These are phyloP conservation scores for Talinum fruticosum DNA, from an alignment of 148 eudicot genomes.

Conservation along the genomic window DNA sequence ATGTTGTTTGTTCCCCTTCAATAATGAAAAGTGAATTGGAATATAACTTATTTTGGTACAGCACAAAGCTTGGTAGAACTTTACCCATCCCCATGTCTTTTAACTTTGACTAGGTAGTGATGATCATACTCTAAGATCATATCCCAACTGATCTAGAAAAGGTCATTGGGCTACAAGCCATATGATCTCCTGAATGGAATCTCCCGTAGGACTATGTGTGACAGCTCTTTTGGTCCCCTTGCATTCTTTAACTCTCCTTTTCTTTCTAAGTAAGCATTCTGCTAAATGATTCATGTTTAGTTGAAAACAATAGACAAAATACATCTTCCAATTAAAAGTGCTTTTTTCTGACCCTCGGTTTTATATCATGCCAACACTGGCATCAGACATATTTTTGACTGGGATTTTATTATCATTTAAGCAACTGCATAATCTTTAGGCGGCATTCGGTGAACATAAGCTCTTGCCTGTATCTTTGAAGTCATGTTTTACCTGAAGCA, in stretches of 20 bases:
- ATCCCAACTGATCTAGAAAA: slow-evolving; percentile 2
- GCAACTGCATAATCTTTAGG: neutral
- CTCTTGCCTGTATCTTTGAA: too few relatives aligned
- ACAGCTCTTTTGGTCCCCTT: slow-evolving; percentile 13
- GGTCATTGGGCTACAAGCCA: slow-evolving; percentile 18
- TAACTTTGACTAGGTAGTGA: slow-evolving; percentile 7
- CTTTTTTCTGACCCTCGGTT: neutral
- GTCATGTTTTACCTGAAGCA: too few relatives aligned
- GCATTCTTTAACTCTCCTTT: slow-evolving; percentile 5
- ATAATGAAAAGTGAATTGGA: slow-evolving; percentile 9
- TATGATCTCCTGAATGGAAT: slow-evolving; percentile 20
- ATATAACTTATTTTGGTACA: slow-evolving; percentile 14
- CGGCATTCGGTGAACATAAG: too few relatives aligned
- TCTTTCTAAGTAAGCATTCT: slow-evolving; percentile 7
- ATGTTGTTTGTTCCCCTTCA: neutral
- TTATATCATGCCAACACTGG: neutral
- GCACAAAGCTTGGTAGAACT: slow-evolving; percentile 6
- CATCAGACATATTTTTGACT: neutral
- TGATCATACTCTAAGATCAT: slow-evolving; percentile 17
- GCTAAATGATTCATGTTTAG: slow-evolving; percentile 17
- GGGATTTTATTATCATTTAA: neutral
- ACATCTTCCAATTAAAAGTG: neutral
- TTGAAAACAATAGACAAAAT: slow-evolving; percentile 13
- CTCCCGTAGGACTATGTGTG: slow-evolving; percentile 17
- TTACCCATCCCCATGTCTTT: slow-evolving; percentile 23